A percentile compares a stretch with the other conserved stretches of the same genome.
Conservation (phyloP, 2,329 filamentous ascomycete species). For the Claviceps sp. region DNA sequence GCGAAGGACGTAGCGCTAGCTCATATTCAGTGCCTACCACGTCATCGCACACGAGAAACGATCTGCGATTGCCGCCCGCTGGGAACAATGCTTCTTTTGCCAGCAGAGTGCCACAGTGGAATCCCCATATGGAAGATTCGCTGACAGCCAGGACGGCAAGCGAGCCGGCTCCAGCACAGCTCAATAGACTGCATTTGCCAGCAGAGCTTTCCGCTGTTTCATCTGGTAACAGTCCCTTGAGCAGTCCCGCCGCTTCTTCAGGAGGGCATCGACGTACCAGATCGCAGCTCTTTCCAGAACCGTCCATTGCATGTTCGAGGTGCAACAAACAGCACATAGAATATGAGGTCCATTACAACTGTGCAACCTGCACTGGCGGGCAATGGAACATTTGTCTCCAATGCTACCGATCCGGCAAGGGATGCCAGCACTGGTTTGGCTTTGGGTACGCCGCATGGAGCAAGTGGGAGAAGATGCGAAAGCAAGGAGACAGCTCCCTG, state of each 20-base stretch:
- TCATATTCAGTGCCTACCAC: constrained; percentile 19
- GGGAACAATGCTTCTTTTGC: constrained; percentile 23
- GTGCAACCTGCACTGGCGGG: constrained; percentile 53
- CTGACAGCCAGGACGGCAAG: constrained; percentile 5
- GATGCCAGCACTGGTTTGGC: constrained; percentile 79
- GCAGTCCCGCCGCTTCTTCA: constrained; percentile 16
- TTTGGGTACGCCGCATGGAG: constrained; percentile 62
- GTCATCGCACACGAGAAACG: constrained; percentile 11
- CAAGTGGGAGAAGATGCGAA: constrained; percentile 46
- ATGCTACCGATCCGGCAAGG: constrained; percentile 66
- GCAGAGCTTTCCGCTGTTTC: constrained; percentile 27
- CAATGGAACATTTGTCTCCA: constrained; percentile 66
- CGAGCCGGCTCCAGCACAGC: constrained; percentile 10
- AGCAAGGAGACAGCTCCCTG: constrained; percentile 23
- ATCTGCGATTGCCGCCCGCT: constrained; percentile 9
- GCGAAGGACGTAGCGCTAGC: constrained; percentile 29
- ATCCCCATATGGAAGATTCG: constrained; percentile 4
- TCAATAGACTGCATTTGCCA: constrained; percentile 20
- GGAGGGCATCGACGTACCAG: constrained; percentile 26
- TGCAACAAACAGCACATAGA: constrained; percentile 65
- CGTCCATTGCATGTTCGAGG: constrained; percentile 57
- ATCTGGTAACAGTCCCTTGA: constrained; percentile 17
- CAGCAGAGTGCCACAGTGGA: constrained; percentile 19
- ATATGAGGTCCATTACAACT: constrained; percentile 78
- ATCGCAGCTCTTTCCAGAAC: constrained; percentile 49